Evolutionary conservation across 441 rosid genomes (phyloP).

Genomic region (Dalechampia spathulata): DNA sequence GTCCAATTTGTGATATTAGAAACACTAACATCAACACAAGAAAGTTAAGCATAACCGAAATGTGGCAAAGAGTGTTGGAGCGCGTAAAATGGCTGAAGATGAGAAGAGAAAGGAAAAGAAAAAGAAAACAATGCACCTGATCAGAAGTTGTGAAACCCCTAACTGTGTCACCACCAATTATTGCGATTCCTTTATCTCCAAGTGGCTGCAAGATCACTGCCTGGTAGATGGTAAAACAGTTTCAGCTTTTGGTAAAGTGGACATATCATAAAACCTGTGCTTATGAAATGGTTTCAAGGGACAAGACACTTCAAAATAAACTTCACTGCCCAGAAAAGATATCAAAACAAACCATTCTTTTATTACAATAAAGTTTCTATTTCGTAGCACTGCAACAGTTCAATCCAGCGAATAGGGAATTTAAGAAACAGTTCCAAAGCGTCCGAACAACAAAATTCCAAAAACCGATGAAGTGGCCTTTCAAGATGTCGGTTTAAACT

Average conservation of each 20-base stretch:
- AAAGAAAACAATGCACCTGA: slow-evolving; percentile 41
- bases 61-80: not conserved
- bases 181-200: slow-evolving; percentile 57
- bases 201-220: slow-evolving; percentile 90
- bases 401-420: no score
- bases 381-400: no score
- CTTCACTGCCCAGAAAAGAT: no score
- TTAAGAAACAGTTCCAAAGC: no score
- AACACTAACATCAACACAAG: not conserved
- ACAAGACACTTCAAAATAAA: no score
- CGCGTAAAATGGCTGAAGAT: not conserved
- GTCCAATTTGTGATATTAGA: not conserved
- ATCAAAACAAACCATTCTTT: no score
- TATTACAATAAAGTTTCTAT: no score
- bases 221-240: slow-evolving; percentile 26
- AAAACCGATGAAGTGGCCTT: no score
- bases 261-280: not conserved
- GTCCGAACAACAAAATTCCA: no score
- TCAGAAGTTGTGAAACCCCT: slow-evolving; percentile 81
- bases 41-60: not conserved
- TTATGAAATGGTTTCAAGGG: not conserved
- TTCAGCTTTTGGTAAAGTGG: slow-evolving; percentile 2
- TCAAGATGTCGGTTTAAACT: no score
- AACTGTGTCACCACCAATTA: slow-evolving; percentile 79
- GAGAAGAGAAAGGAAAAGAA: no score